Base-by-base conservation (phyloP, 1,284 basidiomycete species). In the Ceratorhiza oryzae-sativae region DNA sequence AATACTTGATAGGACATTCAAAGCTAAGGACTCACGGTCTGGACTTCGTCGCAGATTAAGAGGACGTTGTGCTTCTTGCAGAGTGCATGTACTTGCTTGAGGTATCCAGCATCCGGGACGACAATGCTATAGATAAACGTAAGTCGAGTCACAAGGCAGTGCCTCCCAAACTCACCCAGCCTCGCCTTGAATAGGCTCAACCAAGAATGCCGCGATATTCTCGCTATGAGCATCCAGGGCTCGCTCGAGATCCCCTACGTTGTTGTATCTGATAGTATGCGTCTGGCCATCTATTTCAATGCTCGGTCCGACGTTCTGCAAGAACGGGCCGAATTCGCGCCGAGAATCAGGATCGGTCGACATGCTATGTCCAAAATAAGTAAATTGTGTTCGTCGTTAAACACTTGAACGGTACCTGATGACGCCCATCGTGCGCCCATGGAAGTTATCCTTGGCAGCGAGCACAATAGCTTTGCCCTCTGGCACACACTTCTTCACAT, bases 171-270 rank as follows among this genome's bases (percentile, higher is more conserved):
- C 91, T 72, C 79, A 93, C 92, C 95, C 97, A 10, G 97, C 97
- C 83, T 99, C 97, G 39, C 97, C 97, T 81, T 99, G 97, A 77
- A 99, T 98, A 4, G 97, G 97, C 82, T 99, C 97, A 8, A 99
- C 87, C 73, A 99, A 86, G 84, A 99, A 96, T 0, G 94, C 97
- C 10, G 95, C 96, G 34, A 94, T 89, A 75, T 93, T 86, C 75
- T 91, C 82, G 25, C 97, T 95, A 80, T 95, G 86, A 71, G 91
- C 81, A 75, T 94, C 89, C 42, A 99, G 82, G 1, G 93, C 96
- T 25, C 85, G 84, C 81, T 93, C 89, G 25, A 99, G 81, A 79
- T 97, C 97, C 53, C 89, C 88, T 34, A 91, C 84, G 75, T 91
- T 85, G 63, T 94, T 94, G 82, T 90, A 97, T 68, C 93, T 86